Evolutionary conservation across 768 basidiomycete species (phyloP).

Genomic region (Tylopilus sp.): DNA sequence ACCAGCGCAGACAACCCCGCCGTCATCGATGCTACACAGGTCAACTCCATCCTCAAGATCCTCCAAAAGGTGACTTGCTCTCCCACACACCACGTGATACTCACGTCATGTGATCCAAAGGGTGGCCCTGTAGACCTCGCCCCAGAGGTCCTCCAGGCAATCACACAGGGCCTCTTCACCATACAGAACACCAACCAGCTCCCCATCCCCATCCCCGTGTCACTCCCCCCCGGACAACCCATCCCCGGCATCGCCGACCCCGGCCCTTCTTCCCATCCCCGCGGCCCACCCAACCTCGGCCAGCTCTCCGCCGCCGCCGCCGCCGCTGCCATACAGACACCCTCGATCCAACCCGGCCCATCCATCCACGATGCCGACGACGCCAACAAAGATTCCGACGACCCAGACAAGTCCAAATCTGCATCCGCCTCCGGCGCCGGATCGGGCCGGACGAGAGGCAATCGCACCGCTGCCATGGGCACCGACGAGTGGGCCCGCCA

Average conservation of each 20-base stretch:
- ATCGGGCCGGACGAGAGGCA: conserved; percentile 45
- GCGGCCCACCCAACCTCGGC: conserved; percentile 61
- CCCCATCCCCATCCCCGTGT: conserved; percentile 34
- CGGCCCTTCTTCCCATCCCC: conserved; percentile 70
- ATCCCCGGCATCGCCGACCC: conserved; percentile 59
- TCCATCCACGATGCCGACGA: conserved; percentile 22
- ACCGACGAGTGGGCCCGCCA: conserved; percentile 78
- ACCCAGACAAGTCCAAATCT: conserved; percentile 22
- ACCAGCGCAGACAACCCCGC: conserved; percentile 6
- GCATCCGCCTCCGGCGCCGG: conserved; percentile 28
- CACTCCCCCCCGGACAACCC: conserved; percentile 30
- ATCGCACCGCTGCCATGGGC: conserved; percentile 60
- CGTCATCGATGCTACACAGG: conserved; percentile 50
- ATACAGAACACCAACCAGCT: conserved; percentile 27
- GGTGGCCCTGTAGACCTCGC: conserved; percentile 24
- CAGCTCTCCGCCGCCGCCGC: conserved; percentile 46
- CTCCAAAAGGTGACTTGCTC: conserved; percentile 49
- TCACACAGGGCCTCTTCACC: conserved; percentile 24
- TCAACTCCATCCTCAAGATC: conserved; percentile 57
- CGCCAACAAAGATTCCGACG: conserved; percentile 26
- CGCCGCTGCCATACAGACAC: conserved; percentile 45
- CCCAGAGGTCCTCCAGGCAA: conserved; percentile 34
- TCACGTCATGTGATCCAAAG: conserved; percentile 31
- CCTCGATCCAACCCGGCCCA: conserved; percentile 15
- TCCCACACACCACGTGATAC: conserved; percentile 13